These are phyloP conservation scores for Prunus mume DNA, from an alignment of 306 rosid genomes.

Conservation along the genomic window DNA sequence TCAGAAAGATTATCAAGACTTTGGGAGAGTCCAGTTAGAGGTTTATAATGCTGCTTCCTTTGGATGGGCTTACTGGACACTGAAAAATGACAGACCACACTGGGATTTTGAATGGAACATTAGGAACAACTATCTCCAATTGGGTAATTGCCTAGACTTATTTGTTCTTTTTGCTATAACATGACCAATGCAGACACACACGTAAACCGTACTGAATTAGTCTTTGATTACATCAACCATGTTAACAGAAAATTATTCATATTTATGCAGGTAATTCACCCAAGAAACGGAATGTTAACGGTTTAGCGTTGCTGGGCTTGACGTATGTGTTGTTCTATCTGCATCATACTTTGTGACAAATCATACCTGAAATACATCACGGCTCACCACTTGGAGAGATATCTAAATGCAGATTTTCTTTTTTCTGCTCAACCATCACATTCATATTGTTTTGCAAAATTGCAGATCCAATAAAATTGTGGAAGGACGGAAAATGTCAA, in stretches of 20 bases:
- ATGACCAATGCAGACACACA: not conserved
- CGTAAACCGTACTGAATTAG: not conserved
- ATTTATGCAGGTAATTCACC: slow-evolving; percentile 56
- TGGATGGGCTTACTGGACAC: slow-evolving; percentile 92
- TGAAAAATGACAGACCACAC: slow-evolving; percentile 69
- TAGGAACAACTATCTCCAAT: slow-evolving; percentile 64
- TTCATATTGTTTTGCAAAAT: slow-evolving; percentile 30
- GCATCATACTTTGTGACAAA: slow-evolving; percentile 36
- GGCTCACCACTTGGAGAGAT: slow-evolving; percentile 17
- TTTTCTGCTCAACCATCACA: slow-evolving; percentile 9
- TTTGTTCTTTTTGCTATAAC: slow-evolving; percentile 8
- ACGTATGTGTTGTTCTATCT: slow-evolving; percentile 39
- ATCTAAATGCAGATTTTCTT: slow-evolving; percentile 19
- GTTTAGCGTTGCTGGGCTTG: slow-evolving; percentile 36
- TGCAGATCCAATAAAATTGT: slow-evolving; percentile 13
- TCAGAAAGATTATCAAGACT: slow-evolving; percentile 60
- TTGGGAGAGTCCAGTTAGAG: slow-evolving; percentile 74
- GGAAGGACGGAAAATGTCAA: slow-evolving; percentile 6
- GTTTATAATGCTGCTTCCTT: slow-evolving; percentile 70
- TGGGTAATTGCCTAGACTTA: slow-evolving; percentile 44
- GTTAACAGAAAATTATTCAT: not conserved
- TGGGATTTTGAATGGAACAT: slow-evolving; percentile 94
- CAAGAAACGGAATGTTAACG: slow-evolving; percentile 24
- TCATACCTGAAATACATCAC: slow-evolving; percentile 6
- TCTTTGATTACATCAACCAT: not conserved